Base-by-base conservation (phyloP, 306 rosid species). In the Vigna unguiculata region DNA sequence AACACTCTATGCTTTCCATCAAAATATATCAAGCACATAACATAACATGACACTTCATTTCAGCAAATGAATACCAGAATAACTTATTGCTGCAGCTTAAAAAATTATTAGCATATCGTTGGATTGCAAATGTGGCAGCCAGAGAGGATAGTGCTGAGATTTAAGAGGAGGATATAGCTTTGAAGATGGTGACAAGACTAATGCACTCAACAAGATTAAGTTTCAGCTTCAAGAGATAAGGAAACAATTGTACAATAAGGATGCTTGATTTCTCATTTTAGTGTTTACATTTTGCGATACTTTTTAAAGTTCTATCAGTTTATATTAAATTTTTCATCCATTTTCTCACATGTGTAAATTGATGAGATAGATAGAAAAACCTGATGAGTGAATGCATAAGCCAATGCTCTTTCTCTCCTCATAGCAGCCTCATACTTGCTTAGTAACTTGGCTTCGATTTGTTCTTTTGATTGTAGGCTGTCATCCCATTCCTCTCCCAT, bases 401-500 rank as follows among this genome's bases (percentile, higher is more conserved):
- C 99, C 55, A 96, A 78, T 22, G 98, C 99, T 71, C 97, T 92
- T 79, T 96, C 99, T 85, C 99, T 88, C 83, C 98, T 89, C 84
- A 86, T 86, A 72, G 98, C 20, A 53, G 99, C 99, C 84, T 92
- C 99, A 30, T 96, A 87, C 86, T 92, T 96, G 90, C 89, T 75
- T 9, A 92, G 84, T 52, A 96, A 84, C 82, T 79, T 81, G 51
- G 99, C 97, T 83, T 96, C 99, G 45, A 92, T 83, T 86, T 92
- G 99, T 80, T 92, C 99, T 87, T 91, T 96, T 41, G 99, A 96
- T 82, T 92, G 98, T 32, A 88, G 22, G 90, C 98, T 96, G 84
- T 88, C 93, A 85, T 96, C 99, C 99, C 99, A 96, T 86, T 90
- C 97, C 86, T 92, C 99, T 66, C 90, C 99, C 78, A 91, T 88